Conservation (phyloP, 495 filamentous ascomycete genomes). For the Annulohypoxylon bovei region DNA sequence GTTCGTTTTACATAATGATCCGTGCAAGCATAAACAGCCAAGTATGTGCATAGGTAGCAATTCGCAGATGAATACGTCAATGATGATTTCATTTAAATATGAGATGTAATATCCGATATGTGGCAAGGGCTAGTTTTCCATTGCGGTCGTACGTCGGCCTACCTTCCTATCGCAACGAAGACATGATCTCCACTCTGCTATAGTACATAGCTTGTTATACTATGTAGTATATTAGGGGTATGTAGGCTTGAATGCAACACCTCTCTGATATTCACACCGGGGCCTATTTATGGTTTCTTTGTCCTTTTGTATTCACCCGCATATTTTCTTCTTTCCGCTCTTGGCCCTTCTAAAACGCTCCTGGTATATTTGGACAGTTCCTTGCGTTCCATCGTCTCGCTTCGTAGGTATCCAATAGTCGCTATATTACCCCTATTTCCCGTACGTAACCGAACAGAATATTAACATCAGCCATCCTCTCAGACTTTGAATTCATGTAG, state of each 20-base stretch:
- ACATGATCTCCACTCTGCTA: background rate
- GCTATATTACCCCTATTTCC: too few relatives aligned
- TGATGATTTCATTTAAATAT: background rate
- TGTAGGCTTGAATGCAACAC: constrained; percentile 7
- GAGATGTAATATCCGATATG: background rate
- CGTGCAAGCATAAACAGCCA: background rate
- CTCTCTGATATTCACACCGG: background rate
- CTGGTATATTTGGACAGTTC: background rate
- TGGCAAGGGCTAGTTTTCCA: background rate
- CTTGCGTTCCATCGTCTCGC: too few relatives aligned
- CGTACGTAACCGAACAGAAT: too few relatives aligned
- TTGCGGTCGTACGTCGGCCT: constrained; percentile 6
- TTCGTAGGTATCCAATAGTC: too few relatives aligned
- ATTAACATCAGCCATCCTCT: too few relatives aligned
- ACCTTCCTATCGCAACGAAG: background rate
- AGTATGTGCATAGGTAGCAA: too few relatives aligned
- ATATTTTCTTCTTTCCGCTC: background rate
- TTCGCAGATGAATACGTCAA: background rate
- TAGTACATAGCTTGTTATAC: background rate
- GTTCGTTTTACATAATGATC: background rate
- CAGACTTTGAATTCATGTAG: too few relatives aligned
- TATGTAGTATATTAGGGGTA: constrained; percentile 3
- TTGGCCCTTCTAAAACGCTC: background rate
- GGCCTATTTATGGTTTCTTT: background rate
- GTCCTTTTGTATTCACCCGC: background rate